Percentiles rank a stretch among this genome's conserved stretches.
phyloP scores from a whole-genome alignment of 345 rosid genomes.

The Hevea brasiliensis region DNA sequence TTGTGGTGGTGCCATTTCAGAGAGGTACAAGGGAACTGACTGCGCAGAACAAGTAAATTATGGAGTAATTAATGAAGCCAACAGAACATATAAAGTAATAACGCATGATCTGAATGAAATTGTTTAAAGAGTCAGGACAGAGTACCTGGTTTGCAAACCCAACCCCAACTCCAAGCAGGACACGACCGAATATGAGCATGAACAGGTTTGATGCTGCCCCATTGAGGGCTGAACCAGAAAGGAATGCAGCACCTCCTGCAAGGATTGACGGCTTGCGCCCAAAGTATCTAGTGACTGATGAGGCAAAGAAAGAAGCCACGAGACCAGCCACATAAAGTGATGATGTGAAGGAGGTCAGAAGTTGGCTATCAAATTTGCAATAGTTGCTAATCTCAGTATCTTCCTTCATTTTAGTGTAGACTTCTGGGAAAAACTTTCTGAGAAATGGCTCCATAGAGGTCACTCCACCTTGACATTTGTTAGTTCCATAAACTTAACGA shows the following conservation, averaged over 20 bases:
- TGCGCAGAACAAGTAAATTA: slow-evolving; percentile 20
- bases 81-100: not conserved
- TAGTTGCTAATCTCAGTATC: slow-evolving; percentile 57
- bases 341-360: slow-evolving; percentile 72
- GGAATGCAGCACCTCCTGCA: slow-evolving; percentile 56
- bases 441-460: slow-evolving; percentile 78
- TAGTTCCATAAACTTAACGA: not conserved
- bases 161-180: slow-evolving; percentile 68
- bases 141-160: slow-evolving; percentile 79
- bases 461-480: slow-evolving; percentile 56
- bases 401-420: slow-evolving; percentile 48
- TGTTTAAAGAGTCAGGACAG: not conserved
- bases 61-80: not conserved
- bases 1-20: slow-evolving; percentile 80
- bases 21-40: slow-evolving; percentile 85
- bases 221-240: slow-evolving; percentile 58
- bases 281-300: slow-evolving; percentile 45
- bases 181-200: slow-evolving; percentile 67
- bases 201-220: slow-evolving; percentile 51
- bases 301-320: slow-evolving; percentile 60
- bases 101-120: not conserved
- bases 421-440: slow-evolving; percentile 54
- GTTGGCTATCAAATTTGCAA: slow-evolving; percentile 69
- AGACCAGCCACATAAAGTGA: slow-evolving; percentile 76
- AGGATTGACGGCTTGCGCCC: slow-evolving; percentile 73